Evolutionary conservation across 345 rosid species (phyloP).

Genomic region (Triadica sebifera): DNA sequence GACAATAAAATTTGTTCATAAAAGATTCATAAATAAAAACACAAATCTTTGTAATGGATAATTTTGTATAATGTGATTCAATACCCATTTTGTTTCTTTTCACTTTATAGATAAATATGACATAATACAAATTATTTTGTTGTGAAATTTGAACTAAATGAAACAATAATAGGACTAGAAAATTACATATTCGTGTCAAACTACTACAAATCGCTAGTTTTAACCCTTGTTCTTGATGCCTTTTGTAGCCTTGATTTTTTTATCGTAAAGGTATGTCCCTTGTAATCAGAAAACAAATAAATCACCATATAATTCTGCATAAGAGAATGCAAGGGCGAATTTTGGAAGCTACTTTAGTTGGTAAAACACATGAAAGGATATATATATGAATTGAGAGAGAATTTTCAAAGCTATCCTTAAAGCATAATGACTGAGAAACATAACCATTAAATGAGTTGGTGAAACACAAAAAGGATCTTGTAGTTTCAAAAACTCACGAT

Average conservation of each 20-base stretch:
- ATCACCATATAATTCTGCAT: background rate
- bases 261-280: slow-evolving; percentile 84
- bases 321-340: too few species aligned
- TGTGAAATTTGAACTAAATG: too few species aligned
- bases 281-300: slow-evolving; percentile 36
- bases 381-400: background rate
- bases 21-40: too few species aligned
- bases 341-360: background rate
- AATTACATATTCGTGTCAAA: too few species aligned
- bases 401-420: background rate
- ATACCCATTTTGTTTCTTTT: too few species aligned
- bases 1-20: too few species aligned
- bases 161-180: too few species aligned
- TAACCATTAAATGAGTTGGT: background rate
- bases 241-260: slow-evolving; percentile 90
- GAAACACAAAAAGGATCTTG: background rate
- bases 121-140: too few species aligned
- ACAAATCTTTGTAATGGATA: too few species aligned
- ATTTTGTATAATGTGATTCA: too few species aligned
- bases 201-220: too few species aligned
- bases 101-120: too few species aligned
- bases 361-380: background rate
- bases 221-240: slow-evolving; percentile 90
- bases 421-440: background rate
- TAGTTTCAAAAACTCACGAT: background rate